Base-by-base conservation (phyloP, 225 moss, liverwort and hornwort species). In the Neckera pumila region DNA sequence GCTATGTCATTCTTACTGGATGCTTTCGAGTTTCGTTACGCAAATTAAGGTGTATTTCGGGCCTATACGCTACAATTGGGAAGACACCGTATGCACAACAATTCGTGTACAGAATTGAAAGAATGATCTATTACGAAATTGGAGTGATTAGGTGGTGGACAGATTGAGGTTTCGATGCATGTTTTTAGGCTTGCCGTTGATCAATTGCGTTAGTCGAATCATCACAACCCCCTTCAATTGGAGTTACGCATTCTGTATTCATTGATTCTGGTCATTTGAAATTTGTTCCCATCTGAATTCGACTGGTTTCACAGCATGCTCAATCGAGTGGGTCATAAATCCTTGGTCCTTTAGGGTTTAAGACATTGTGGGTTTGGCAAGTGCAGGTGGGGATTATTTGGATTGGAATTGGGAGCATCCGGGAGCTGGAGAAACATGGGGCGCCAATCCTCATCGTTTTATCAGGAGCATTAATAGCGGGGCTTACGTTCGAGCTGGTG, bases 341-440 rank as follows among this genome's bases (percentile, higher is more conserved):
- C 76, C 76, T 54, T 36, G n/a, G 38, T 14, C 4, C 6, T 83
- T 67, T 28, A 53, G 38, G 67, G 83, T 25, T 67, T 3, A 31
- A 38, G 60, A 51, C 38, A 34, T 20, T 34, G 54, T 61, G 80
- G 80, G 45, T 49, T 36, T 59, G 72, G 42, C 12, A 42, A n/a
- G 59, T 90, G 86, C 91, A 97, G 97, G 91, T 95, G 10, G 91
- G 92, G n/a, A 93, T 97, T 18, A 90, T 96, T 54, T 96, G 93
- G 93, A 95, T 93, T 70, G 95, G 94, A 34, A 97, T 95, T 34
- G 95, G 94, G 73, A 94, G 96, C 49, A 95, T 97, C 30, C 92
- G 94, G n/a, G 88, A 92, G 75, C 87, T 95, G 93, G 97, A 97
- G 90, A 96, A 96, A 77, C 87, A 91, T 64, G 93, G 94, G 82